phyloP scores from a whole-genome alignment of 768 basidiomycete species.

The Suillus discolor region DNA sequence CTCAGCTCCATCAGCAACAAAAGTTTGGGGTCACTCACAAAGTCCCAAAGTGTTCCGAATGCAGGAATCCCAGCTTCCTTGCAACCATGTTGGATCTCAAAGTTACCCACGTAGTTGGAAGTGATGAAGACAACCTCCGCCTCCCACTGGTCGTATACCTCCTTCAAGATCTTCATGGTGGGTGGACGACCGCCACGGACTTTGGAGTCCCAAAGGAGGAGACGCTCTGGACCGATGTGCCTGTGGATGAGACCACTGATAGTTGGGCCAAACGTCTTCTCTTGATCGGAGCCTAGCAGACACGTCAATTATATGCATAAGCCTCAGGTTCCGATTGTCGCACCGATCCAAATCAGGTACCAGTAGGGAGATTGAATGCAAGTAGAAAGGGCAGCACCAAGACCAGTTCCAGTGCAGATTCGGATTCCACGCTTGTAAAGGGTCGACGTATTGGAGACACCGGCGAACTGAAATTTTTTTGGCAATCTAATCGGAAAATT shows the following conservation, averaged over 20 bases:
- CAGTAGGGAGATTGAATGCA: slow-evolving; percentile 76
- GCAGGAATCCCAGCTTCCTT: slow-evolving; percentile 68
- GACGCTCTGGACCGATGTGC: slow-evolving; percentile 72
- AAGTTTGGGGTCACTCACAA: slow-evolving; percentile 36
- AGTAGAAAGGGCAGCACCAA: slow-evolving; percentile 78
- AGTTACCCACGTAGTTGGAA: slow-evolving; percentile 79
- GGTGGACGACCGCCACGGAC: slow-evolving; percentile 74
- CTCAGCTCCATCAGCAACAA: slow-evolving; percentile 7
- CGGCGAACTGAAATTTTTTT: slow-evolving; percentile 76
- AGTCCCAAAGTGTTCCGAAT: slow-evolving; percentile 75
- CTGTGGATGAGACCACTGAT: slow-evolving; percentile 73
- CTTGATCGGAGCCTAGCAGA: slow-evolving; percentile 71
- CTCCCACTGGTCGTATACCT: slow-evolving; percentile 66
- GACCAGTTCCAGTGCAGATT: slow-evolving; percentile 81
- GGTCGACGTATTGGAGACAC: slow-evolving; percentile 78
- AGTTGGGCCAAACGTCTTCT: slow-evolving; percentile 82
- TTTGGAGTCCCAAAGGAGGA: slow-evolving; percentile 80
- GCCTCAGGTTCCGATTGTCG: slow-evolving; percentile 16
- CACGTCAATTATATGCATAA: slow-evolving; percentile 15
- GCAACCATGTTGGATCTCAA: slow-evolving; percentile 79
- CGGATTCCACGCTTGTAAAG: slow-evolving; percentile 80
- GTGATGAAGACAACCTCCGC: slow-evolving; percentile 87
- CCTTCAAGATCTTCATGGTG: slow-evolving; percentile 75
- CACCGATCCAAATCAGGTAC: slow-evolving; percentile 81
- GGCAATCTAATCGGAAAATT: slow-evolving; percentile 9